Conservation (phyloP, 148 eudicot species). For the Tetragonia tetragonoides region DNA sequence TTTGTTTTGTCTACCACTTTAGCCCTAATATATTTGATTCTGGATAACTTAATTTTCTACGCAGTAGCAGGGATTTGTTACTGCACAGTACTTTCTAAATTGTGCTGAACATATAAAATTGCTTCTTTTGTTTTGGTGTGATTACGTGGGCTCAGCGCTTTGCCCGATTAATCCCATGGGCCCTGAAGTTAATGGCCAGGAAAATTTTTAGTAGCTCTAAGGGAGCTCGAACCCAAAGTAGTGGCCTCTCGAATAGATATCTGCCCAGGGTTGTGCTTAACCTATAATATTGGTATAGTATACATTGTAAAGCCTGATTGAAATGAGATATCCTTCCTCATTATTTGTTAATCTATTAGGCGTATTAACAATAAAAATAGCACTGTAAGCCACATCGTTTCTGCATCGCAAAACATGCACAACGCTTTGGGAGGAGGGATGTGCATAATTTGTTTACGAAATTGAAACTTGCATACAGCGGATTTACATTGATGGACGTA, state of each 20-base stretch:
- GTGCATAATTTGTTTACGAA: background rate
- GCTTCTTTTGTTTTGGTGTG: background rate
- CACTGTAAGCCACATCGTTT: background rate
- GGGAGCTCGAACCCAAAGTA: too few species aligned
- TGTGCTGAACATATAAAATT: too few species aligned
- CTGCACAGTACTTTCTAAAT: background rate
- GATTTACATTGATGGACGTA: background rate
- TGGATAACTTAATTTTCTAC: background rate
- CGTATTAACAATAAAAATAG: background rate
- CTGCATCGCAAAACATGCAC: background rate
- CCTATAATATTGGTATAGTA: background rate
- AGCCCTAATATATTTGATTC: background rate
- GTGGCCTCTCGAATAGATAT: too few species aligned
- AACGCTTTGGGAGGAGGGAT: background rate
- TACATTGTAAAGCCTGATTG: background rate
- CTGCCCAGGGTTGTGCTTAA: too few species aligned
- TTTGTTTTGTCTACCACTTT: background rate
- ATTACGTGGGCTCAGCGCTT: too few species aligned
- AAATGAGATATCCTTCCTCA: background rate
- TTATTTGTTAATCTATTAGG: background rate
- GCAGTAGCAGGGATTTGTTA: background rate
- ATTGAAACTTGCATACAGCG: background rate
- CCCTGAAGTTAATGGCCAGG: too few species aligned
- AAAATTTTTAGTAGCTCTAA: too few species aligned
- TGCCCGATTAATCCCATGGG: too few species aligned